Conservation (phyloP, 352 stramenopile genomes). For the Globisporangium iwayamae region DNA sequence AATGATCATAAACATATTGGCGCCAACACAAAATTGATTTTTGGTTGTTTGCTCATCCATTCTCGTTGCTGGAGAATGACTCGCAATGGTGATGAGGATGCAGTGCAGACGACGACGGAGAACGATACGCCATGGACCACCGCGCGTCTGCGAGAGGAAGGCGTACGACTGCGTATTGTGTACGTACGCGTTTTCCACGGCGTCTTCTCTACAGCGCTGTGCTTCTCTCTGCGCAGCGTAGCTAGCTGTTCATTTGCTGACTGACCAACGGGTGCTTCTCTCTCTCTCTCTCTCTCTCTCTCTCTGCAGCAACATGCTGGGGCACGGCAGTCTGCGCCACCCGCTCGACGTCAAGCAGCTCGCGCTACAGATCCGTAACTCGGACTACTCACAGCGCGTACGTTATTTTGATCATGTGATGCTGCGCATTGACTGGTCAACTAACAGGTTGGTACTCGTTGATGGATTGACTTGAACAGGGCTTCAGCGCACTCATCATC, state of each 20-base stretch:
- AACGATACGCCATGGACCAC: constrained; percentile 26
- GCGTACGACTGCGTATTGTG: constrained; percentile 55
- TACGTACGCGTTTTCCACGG: constrained; percentile 19
- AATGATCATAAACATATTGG: neutral
- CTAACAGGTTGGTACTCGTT: neutral
- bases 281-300: neutral
- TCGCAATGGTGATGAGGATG: neutral
- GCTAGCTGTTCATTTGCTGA: neutral
- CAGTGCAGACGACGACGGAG: neutral
- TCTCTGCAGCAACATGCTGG: constrained; percentile 53
- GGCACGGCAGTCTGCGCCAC: constrained; percentile 48
- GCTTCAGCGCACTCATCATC: constrained; percentile 64
- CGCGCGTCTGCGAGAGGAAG: constrained; percentile 41
- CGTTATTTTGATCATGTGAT: neutral
- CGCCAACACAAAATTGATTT: neutral
- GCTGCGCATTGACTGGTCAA: neutral
- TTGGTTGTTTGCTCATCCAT: neutral
- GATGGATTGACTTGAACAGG: constrained; percentile 20
- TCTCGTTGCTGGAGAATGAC: neutral
- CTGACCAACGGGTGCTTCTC: neutral
- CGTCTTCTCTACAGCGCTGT: neutral
- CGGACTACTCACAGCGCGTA: constrained; percentile 62
- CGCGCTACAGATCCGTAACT: constrained; percentile 65
- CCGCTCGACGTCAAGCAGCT: constrained; percentile 58
- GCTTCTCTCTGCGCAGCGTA: neutral